Base-by-base conservation (phyloP, 257 asterid species). In the Rubia yunnanensis region DNA sequence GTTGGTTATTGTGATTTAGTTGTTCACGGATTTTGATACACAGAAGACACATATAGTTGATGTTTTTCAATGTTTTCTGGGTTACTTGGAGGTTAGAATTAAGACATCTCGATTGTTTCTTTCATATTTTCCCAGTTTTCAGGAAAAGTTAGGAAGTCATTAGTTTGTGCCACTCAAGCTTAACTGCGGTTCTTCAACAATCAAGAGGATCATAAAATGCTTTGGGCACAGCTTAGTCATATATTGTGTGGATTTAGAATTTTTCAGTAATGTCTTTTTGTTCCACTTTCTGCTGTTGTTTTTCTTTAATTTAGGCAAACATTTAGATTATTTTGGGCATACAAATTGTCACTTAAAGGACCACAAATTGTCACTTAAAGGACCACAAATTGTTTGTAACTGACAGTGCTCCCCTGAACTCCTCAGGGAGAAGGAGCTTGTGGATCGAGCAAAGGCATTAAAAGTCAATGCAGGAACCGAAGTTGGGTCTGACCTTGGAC, bases 401-500 rank as follows among this genome's bases (percentile, higher is more conserved):
- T 46, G 20, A 46, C 15, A 35, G 54, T 44, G 26, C 49, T 54
- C 4, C 20, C 9, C 44, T 49, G 26, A n/a, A 36, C 36, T 50
- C 70, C 56, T 56, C 39, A 80, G 85, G 85, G 82, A 80, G 66
- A 63, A 35, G 64, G 80, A 72, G 44, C 82, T 80, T 66, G 73
- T 74, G 30, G 70, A 72, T 55, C 77, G 75, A 63, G 82, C 85
- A 54, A 74, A 72, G 52, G 68, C 57, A 32, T 74, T 80, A 24
- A 77, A 72, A 72, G 80, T 80, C 46, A 74, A 74, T 74, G 80
- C 80, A 8, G 85, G 85, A 69, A 77, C 76, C 23, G 82, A 80
- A 70, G 77, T 77, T 74, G 80, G 80, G 48, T 66, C 79, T 24
- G 82, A 80, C 60, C 66, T 80, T 52, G 85, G 85, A 59, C 82